phyloP scores from a whole-genome alignment of 2,329 filamentous ascomycete genomes.

The Iodosphaeria phyllophila region DNA sequence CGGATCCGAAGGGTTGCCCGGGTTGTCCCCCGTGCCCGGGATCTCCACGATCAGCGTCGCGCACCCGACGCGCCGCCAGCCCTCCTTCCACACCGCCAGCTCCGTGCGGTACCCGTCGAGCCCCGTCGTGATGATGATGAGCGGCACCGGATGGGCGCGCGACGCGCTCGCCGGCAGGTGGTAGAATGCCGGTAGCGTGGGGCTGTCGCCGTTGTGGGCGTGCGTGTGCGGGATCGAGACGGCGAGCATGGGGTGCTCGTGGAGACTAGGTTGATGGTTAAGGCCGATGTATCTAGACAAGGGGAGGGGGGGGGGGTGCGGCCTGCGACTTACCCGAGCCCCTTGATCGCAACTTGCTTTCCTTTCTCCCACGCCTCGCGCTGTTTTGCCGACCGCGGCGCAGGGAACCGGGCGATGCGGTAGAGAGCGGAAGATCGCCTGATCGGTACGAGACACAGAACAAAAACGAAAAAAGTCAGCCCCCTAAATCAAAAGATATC shows the following conservation, averaged over 20 bases:
- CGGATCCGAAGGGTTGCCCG: conserved; percentile 24
- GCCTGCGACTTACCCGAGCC: conserved; percentile 6
- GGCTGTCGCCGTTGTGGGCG: conserved; percentile 8
- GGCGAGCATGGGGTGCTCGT: conserved; percentile 11
- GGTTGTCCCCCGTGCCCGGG: conserved; percentile 37
- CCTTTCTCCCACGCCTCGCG: conserved; percentile 10
- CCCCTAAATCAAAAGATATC: too few species aligned
- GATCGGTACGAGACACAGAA: neutral
- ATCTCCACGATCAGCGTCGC: conserved; percentile 33
- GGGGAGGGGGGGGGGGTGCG: neutral
- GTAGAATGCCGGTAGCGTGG: conserved; percentile 10
- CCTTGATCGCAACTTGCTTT: conserved; percentile 12
- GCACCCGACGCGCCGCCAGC: conserved; percentile 21
- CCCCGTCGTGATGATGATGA: conserved; percentile 12
- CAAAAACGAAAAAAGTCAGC: too few species aligned
- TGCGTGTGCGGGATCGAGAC: conserved; percentile 12
- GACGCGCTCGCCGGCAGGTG: conserved; percentile 10
- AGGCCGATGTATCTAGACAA: neutral
- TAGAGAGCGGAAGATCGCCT: conserved; percentile 15
- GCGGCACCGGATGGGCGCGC: conserved; percentile 5
- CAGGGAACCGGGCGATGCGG: conserved; percentile 16
- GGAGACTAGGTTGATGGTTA: conserved; percentile 4
- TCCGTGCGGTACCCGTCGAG: conserved; percentile 15
- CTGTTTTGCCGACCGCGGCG: conserved; percentile 13
- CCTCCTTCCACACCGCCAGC: conserved; percentile 14